Evolutionary conservation across 371 early-diverging fungal species (phyloP).

Genomic region (Parasitella parasitica): DNA sequence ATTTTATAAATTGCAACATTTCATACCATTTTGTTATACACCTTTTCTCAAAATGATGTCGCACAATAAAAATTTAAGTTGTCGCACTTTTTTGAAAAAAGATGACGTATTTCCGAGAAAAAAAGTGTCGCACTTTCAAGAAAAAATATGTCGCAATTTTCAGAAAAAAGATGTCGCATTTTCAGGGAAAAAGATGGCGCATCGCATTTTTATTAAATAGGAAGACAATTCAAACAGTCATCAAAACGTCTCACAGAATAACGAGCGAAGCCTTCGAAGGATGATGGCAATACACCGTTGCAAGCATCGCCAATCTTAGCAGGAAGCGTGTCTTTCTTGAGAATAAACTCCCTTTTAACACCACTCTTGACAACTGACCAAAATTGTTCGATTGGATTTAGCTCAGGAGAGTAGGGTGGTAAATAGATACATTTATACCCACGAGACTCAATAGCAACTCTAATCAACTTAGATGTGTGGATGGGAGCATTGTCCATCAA

Average conservation of each 20-base stretch:
- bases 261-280: conserved; percentile 11
- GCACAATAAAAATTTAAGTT: background rate
- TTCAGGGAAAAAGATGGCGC: background rate
- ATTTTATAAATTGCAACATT: too few species aligned
- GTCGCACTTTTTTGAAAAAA: background rate
- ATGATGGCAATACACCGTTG: background rate
- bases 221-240: background rate
- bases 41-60: background rate
- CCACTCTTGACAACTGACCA: conserved; percentile 15
- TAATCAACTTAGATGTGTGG: background rate
- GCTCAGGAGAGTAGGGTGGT: conserved; percentile 20
- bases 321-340: background rate
- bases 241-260: conserved; percentile 6
- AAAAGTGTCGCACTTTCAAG: background rate
- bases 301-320: background rate
- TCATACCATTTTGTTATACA: too few species aligned
- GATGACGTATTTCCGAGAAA: background rate
- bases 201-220: conserved; percentile 1
- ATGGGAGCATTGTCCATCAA: background rate
- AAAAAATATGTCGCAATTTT: background rate
- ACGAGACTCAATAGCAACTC: background rate
- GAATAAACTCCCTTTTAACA: background rate
- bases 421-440: conserved; percentile 5
- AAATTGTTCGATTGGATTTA: conserved; percentile 26
- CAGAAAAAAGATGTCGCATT: background rate